Evolutionary conservation across 2,329 filamentous ascomycete genomes (phyloP), one percentile per base, ranked within the genome.

Genomic region (Hypoxylon sp.): DNA sequence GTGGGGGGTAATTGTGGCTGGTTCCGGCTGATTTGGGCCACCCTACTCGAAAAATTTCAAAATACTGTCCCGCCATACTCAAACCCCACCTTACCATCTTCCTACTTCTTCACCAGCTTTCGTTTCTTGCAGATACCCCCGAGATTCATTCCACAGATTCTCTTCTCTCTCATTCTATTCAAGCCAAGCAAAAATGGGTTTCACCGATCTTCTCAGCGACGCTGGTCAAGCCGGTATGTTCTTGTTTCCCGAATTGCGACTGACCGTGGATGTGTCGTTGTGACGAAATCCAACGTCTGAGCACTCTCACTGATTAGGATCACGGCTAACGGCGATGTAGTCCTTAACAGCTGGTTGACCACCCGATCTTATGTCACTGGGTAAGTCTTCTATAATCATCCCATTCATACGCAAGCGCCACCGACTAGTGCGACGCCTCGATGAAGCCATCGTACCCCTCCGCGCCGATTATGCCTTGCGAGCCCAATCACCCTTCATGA

Each of bases 311-410:
- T 11, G 19, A 10, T 52, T 63, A 3, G 46, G 51, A 57, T 24
- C 7, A 57, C 24, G 31, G 51, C 64, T 63, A 68, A 67, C 61
- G 21, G 44, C 35, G 44, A 62, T 62, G 42, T 60, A 81, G 80
- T 78, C 73, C 85, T 90, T 72, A 87, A 91, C 82, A 85, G 82
- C 82, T 91, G 86, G 86, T 81, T 89, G 75, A 84, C 84, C 77
- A 90, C 88, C 75, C 87, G 89, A 79, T 91, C 87, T 81, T 93
- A 93, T 85, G 87, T 93, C 77, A 82, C 89, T 82, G 89, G 90
- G 90, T 92, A 88, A 83, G 90, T 86, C 48, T 19, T 63, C 55
- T 48, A 65, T 51, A 51, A 64, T 65, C 57, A 48, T 59, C 31
- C 64, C 69, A 57, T 67, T 57, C 65, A 62, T 59, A 68, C 48